A percentile compares a stretch with the other conserved stretches of the same genome.
phyloP scores from a whole-genome alignment of 2,329 filamentous ascomycete genomes.

The Curvularia spicifera region DNA sequence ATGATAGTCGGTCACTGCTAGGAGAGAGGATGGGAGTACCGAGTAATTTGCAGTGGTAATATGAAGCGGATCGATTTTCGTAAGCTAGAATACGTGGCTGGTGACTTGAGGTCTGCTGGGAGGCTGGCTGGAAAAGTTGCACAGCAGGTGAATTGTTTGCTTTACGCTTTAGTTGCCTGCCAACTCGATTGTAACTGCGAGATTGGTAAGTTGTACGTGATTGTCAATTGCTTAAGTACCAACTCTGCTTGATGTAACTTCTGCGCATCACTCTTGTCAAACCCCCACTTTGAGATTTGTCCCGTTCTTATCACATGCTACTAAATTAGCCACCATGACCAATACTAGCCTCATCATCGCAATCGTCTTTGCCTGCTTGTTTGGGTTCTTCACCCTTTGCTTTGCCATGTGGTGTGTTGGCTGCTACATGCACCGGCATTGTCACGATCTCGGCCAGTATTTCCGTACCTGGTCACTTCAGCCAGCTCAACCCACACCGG shows the following conservation, averaged over 20 bases:
- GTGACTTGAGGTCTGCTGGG: background rate
- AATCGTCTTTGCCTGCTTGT: constrained; percentile 28
- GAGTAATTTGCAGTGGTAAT: background rate
- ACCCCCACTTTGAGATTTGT: background rate
- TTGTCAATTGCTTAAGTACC: background rate
- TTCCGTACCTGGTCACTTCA: constrained; percentile 13
- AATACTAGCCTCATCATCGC: constrained; percentile 26
- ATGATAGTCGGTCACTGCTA: background rate
- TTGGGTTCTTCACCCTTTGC: constrained; percentile 30
- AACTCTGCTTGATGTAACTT: too few relatives aligned
- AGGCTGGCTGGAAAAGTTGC: background rate
- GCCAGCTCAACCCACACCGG: background rate
- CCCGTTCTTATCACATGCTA: background rate
- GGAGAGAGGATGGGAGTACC: background rate
- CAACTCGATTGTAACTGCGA: background rate
- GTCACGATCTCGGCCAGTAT: constrained; percentile 28
- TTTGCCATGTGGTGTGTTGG: constrained; percentile 26
- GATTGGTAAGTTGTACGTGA: background rate
- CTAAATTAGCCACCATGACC: constrained; percentile 15
- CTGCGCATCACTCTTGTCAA: background rate
- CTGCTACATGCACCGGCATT: constrained; percentile 25
- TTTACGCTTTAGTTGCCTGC: background rate
- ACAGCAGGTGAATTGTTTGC: background rate
- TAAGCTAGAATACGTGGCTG: background rate
- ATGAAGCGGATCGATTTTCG: background rate